These are phyloP conservation scores for Candida nonsorbophila DNA, from an alignment of 805 yeast species.

Conservation along the genomic window DNA sequence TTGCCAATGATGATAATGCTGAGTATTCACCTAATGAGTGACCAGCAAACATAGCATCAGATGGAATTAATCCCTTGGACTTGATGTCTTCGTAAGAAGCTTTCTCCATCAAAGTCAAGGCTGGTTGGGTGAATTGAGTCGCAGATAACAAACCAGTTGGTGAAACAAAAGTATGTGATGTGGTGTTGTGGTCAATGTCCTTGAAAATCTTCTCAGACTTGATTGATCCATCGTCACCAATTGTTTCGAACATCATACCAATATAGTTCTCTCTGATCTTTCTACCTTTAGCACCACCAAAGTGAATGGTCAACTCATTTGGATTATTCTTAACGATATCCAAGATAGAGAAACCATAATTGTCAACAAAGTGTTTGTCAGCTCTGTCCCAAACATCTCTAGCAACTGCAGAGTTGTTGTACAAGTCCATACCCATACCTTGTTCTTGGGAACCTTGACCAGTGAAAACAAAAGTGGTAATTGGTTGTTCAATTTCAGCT, in stretches of 20 bases:
- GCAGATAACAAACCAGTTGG: slow-evolving; percentile 95
- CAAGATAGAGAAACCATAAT: slow-evolving; percentile 95
- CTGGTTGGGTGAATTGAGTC: slow-evolving; percentile 99
- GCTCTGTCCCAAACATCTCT: slow-evolving; percentile 97
- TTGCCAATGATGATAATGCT: slow-evolving; percentile 94
- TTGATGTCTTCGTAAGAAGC: slow-evolving; percentile 98
- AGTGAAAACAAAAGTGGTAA: slow-evolving; percentile 93
- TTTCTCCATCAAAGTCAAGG: slow-evolving; percentile 97
- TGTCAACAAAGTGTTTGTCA: slow-evolving; percentile 83
- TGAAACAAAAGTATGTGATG: slow-evolving; percentile 82
- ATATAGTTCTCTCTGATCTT: slow-evolving; percentile 90
- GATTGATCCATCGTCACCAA: slow-evolving; percentile 76
- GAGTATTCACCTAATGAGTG: slow-evolving; percentile 99
- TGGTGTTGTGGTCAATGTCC: slow-evolving; percentile 74
- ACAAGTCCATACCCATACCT: slow-evolving; percentile 99
- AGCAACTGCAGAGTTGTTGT: slow-evolving; percentile 86
- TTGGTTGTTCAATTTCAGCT: slow-evolving; percentile 99
- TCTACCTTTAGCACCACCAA: slow-evolving; percentile 98
- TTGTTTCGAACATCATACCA: slow-evolving; percentile 96
- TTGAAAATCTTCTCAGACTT: slow-evolving; percentile 94
- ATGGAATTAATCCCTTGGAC: slow-evolving; percentile 90
- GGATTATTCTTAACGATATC: slow-evolving; percentile 96
- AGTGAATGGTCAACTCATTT: slow-evolving; percentile 88
- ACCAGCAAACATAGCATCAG: slow-evolving; percentile 94
- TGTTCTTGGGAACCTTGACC: slow-evolving; percentile 99